Evolutionary conservation across 1,284 basidiomycete genomes (phyloP), one percentile per base, ranked within the genome.

Genomic region (Calocybe gambosa): DNA sequence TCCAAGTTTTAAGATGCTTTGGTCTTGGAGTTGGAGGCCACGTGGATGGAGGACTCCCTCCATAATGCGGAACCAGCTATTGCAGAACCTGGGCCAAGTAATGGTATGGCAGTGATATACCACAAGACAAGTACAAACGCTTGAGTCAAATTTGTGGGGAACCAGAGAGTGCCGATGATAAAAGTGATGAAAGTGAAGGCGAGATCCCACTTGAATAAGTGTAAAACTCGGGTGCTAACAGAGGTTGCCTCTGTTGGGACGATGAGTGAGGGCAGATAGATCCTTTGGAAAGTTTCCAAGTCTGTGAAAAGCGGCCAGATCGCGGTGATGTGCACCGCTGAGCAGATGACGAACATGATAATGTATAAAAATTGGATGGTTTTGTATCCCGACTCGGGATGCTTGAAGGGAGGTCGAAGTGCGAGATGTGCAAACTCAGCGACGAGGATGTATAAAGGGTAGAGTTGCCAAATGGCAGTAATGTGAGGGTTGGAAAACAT

Each of bases 121-220:
- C 70, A 73, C 6, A 54, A 37, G n/a, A 59, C 26, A 10, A 67
- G 45, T 37, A 39, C 38, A 10, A 66, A 10, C 3, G 64, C 44
- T 26, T 63, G 55, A 12, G 49, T 44, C n/a, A 56, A 18, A 33
- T 48, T 55, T 5, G 53, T 50, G 3, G 66, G 64, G 46, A 73
- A 71, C 73, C 21, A 23, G 13, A 29, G 28, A 29, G 28, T 13
- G 28, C 28, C 9, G 28, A 29, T 13, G 28, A 29, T 29, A 29
- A 63, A 58, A 2, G 72, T 62, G 15, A 51, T 51, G 19, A 65
- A 56, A 0, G 61, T 62, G 19, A 76, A 61, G 5, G 60, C 43
- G 6, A 57, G 43, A 46, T 78, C 71, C 73, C 73, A 78, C 49
- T 73, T 68, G 36, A 77, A 56, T 36, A 75, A 64, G 40, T 69